These are phyloP conservation scores for Thalia dealbata DNA, from an alignment of 176 grass and related monocot species.

Conservation along the genomic window DNA sequence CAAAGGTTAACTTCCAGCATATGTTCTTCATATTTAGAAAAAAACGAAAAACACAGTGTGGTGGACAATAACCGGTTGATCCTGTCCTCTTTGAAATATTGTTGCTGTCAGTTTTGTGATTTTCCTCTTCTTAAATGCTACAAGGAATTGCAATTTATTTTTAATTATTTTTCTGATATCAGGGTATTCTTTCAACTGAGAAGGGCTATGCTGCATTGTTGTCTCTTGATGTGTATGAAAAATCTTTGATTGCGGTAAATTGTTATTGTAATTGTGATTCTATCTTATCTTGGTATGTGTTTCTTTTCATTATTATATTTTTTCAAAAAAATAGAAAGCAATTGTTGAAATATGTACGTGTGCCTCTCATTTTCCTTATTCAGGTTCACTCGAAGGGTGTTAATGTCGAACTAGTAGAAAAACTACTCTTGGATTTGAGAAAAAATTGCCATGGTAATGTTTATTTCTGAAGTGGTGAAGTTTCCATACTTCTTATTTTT, in stretches of 20 bases:
- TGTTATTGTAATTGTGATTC: neutral
- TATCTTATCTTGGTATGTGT: neutral
- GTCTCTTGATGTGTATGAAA: conserved; percentile 58
- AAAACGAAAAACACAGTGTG: too few relatives aligned
- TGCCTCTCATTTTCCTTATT: conserved; percentile 12
- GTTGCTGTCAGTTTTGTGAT: neutral
- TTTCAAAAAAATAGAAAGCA: neutral
- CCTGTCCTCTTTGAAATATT: too few relatives aligned
- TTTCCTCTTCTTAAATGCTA: neutral
- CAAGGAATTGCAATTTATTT: neutral
- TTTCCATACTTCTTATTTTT: neutral
- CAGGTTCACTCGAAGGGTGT: conserved; percentile 87
- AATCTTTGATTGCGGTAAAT: conserved; percentile 58
- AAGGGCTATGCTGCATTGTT: conserved; percentile 57
- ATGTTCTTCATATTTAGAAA: too few relatives aligned
- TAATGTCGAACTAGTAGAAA: conserved; percentile 56
- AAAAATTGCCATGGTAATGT: conserved; percentile 45
- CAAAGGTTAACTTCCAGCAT: too few relatives aligned
- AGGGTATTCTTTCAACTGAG: conserved; percentile 89
- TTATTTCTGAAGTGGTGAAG: neutral
- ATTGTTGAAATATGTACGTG: conserved; percentile 1
- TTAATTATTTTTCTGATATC: neutral
- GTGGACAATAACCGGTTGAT: too few relatives aligned
- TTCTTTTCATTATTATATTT: neutral
- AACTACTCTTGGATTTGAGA: conserved; percentile 47